Conservation (phyloP, 352 stramenopile species). For the Phytophthora palmivora region DNA sequence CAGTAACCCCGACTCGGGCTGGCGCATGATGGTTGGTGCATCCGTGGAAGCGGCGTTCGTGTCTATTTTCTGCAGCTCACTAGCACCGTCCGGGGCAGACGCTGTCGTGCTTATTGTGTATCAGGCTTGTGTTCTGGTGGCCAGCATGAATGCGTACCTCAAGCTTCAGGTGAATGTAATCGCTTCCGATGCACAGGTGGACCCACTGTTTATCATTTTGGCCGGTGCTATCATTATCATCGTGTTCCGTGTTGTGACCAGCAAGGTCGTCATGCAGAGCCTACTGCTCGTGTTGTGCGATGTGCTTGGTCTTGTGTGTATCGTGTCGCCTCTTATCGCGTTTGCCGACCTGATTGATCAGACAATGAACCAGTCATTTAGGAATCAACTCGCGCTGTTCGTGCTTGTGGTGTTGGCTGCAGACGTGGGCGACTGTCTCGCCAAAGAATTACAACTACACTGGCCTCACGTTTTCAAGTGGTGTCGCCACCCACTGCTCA, state of each 20-base stretch:
- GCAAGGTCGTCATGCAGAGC: constrained; percentile 56
- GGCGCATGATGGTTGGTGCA: constrained; percentile 46
- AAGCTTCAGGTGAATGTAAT: constrained; percentile 47
- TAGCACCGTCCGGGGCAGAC: constrained; percentile 46
- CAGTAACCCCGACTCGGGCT: constrained; percentile 27
- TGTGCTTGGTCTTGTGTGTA: constrained; percentile 45
- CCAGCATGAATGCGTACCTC: constrained; percentile 60
- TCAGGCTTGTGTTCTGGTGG: constrained; percentile 51
- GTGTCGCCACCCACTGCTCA: constrained; percentile 28
- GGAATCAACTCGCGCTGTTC: constrained; percentile 56
- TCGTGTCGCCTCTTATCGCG: constrained; percentile 51
- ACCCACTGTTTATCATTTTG: constrained; percentile 57
- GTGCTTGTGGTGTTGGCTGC: constrained; percentile 53
- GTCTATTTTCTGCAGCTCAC: constrained; percentile 44
- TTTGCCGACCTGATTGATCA: constrained; percentile 55
- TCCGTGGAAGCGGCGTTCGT: constrained; percentile 38
- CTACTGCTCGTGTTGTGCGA: constrained; percentile 52
- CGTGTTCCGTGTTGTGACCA: constrained; percentile 57
- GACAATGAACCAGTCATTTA: constrained; percentile 37
- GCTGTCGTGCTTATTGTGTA: constrained; percentile 50
- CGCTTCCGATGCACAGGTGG: constrained; percentile 40
- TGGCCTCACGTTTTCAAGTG: constrained; percentile 33
- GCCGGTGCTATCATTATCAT: constrained; percentile 46
- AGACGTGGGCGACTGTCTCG: constrained; percentile 45
- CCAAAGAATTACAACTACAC: constrained; percentile 32